Evolutionary conservation across 495 filamentous ascomycete genomes (phyloP).

Genomic region (Aspergillus panamensis): DNA sequence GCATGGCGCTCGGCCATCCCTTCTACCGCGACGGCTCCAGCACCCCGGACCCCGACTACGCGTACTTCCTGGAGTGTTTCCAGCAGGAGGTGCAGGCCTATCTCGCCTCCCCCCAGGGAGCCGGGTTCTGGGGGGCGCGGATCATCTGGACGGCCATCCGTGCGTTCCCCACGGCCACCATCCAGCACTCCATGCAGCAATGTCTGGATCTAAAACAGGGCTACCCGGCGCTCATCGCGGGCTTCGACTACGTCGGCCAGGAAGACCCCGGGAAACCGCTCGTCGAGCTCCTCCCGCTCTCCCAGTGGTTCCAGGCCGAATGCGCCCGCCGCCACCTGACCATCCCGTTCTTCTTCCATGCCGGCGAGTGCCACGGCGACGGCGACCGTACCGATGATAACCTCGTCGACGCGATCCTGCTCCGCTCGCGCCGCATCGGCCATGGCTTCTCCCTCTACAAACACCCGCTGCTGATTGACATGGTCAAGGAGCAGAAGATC

Average conservation of each 20-base stretch:
- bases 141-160: conserved; percentile 17
- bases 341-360: conserved; percentile 20
- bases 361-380: conserved; percentile 18
- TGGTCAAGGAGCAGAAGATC: conserved; percentile 12
- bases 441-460: conserved; percentile 19
- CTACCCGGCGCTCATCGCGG: conserved; percentile 13
- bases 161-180: background rate
- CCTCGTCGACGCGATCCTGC: conserved; percentile 14
- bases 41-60: conserved; percentile 4
- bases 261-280: conserved; percentile 11
- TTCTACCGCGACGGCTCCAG: conserved; percentile 8
- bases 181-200: conserved; percentile 7
- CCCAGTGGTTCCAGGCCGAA: conserved; percentile 15
- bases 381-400: conserved; percentile 15
- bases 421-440: conserved; percentile 16
- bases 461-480: conserved; percentile 16
- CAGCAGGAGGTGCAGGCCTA: conserved; percentile 13
- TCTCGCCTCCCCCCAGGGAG: conserved; percentile 7
- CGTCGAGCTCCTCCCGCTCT: conserved; percentile 12
- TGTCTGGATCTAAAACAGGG: conserved; percentile 7
- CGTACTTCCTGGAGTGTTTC: conserved; percentile 16
- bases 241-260: conserved; percentile 19
- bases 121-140: conserved; percentile 15
- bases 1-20: conserved; percentile 5
- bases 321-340: conserved; percentile 1